Evolutionary conservation across 1,284 basidiomycete species (phyloP), one percentile per base, ranked within the genome.

Genomic region (Trichosporon faecale): DNA sequence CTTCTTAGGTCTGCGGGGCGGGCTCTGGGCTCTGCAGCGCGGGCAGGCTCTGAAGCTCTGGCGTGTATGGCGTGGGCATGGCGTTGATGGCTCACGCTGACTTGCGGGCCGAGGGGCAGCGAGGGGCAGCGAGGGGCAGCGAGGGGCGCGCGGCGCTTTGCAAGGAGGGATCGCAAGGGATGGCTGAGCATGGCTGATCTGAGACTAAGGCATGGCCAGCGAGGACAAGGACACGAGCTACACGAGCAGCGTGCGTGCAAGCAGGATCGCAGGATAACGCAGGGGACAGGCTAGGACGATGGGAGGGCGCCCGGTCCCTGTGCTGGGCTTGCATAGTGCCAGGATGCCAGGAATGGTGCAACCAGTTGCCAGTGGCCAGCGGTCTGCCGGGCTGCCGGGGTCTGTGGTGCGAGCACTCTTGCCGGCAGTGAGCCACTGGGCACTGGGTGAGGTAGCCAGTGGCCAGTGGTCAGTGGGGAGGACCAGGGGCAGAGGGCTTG

Each of bases 31-130:
- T 46, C 18, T 46, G 55, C 9, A 12, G 11, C 35, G 35, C 35
- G 35, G 35, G 12, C 35, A 12, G 35, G n/a, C n/a, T n/a, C n/a
- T n/a, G 3, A 37, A 14, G 35, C 35, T 37, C 12, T 37, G 25
- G 57, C 57, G 8, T 31, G 49, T 29, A 31, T 31, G 27, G 57
- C 29, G 57, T n/a, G 29, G 57, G n/a, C 31, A n/a, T 44, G 64
- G 27, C 57, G 57, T 4, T 31, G n/a, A 29, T 65, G 64, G 64
- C 64, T 65, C 49, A 21, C 49, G 49, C 49, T 52, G 49, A 52
- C 49, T 25, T 52, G 49, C 49, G 8, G 23, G 49, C 49, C n/a
- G 21, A 25, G 21, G n/a, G 49, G 49, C 49, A 18, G 49, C 21
- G 49, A 52, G 18, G 49, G 49, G 49, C 49, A n/a, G 44, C 44